phyloP scores from a whole-genome alignment of 1,139 yeast species.

The Eremothecium sinecaudum region DNA sequence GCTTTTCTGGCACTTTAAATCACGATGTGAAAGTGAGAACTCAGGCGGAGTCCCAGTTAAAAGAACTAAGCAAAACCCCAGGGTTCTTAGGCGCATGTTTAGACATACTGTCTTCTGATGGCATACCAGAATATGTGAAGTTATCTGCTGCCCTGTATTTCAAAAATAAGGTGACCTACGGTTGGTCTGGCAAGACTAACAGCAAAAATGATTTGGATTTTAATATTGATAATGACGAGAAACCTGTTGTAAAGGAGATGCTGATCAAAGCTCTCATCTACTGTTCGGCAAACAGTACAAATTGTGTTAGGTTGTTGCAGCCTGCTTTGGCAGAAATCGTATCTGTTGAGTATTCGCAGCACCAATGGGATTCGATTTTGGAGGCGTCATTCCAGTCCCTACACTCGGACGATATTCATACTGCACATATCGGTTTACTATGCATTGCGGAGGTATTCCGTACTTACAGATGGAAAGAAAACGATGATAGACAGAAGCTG shows the following conservation, averaged over 20 bases:
- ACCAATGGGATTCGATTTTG: slow-evolving; percentile 60
- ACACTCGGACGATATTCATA: slow-evolving; percentile 43
- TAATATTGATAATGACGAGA: slow-evolving; percentile 56
- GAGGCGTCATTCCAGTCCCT: slow-evolving; percentile 52
- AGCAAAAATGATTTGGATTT: slow-evolving; percentile 28
- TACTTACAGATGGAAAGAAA: slow-evolving; percentile 67
- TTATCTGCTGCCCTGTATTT: slow-evolving; percentile 81
- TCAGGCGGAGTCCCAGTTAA: slow-evolving; percentile 61
- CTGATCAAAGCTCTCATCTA: slow-evolving; percentile 35
- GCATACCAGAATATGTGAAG: slow-evolving; percentile 48
- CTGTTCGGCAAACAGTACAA: slow-evolving; percentile 33
- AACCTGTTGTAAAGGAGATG: slow-evolving; percentile 57
- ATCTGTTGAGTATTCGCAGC: slow-evolving; percentile 52
- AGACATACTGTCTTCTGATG: slow-evolving; percentile 54
- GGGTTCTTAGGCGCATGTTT: slow-evolving; percentile 82
- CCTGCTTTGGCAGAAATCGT: slow-evolving; percentile 64
- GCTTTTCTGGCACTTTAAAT: slow-evolving; percentile 75
- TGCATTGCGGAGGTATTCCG: slow-evolving; percentile 69
- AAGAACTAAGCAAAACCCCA: slow-evolving; percentile 43
- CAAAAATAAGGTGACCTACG: slow-evolving; percentile 60
- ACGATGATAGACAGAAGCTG: slow-evolving; percentile 47
- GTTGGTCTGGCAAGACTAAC: slow-evolving; percentile 43
- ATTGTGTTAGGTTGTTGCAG: slow-evolving; percentile 35
- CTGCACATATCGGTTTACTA: slow-evolving; percentile 66
- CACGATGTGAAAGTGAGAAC: slow-evolving; percentile 54